Conservation (phyloP, 768 basidiomycete genomes). For the Mrakia gelida region DNA sequence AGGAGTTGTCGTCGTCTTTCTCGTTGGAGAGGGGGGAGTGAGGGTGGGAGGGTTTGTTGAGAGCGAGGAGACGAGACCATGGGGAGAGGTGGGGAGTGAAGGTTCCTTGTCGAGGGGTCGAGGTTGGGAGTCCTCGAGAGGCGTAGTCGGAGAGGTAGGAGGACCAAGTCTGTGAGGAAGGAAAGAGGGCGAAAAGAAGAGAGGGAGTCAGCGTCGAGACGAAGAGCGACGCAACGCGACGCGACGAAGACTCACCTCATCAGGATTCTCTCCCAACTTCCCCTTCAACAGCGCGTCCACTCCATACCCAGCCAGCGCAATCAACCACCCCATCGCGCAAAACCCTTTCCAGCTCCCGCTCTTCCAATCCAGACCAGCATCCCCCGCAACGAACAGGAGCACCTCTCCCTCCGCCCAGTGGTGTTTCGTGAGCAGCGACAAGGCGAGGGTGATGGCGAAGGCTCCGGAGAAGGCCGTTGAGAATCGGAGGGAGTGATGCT, state of each 20-base stretch:
- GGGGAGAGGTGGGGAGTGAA: constrained; percentile 7
- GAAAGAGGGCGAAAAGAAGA: not conserved
- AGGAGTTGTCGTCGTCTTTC: not conserved
- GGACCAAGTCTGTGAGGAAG: not conserved
- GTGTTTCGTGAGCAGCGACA: not conserved
- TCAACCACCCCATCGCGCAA: constrained; percentile 1
- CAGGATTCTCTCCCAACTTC: constrained; percentile 4
- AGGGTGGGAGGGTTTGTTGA: not conserved
- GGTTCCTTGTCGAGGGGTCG: not conserved
- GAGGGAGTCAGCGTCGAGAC: not conserved
- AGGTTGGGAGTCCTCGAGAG: not conserved
- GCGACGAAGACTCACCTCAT: not conserved
- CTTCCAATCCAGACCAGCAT: not conserved
- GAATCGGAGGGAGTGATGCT: not conserved
- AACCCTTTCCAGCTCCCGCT: not conserved
- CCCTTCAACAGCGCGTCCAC: constrained; percentile 2
- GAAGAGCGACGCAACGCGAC: not conserved
- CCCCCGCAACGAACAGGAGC: not conserved
- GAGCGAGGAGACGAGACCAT: not conserved
- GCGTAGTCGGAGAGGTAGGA: not conserved
- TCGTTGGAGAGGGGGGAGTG: not conserved
- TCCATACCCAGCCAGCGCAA: not conserved
- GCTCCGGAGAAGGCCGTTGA: not conserved
- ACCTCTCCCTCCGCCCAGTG: not conserved
- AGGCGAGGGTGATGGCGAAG: not conserved